Evolutionary conservation across 192 early-diverging fungal genomes (phyloP).

Genomic region (Coemansia sp.): DNA sequence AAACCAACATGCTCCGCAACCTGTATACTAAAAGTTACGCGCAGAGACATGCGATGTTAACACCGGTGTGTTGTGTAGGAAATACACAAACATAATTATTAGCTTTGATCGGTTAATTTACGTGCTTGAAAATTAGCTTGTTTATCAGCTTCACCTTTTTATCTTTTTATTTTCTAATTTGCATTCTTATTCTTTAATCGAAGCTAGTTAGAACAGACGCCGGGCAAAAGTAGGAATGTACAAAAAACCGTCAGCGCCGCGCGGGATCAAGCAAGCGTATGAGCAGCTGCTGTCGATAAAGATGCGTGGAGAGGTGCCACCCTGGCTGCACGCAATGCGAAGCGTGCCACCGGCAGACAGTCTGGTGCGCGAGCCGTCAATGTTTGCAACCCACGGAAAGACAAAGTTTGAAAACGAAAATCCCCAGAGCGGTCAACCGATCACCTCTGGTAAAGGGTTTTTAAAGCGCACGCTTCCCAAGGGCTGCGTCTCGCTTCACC

Average conservation of each 20-base stretch:
- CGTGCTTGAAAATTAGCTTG: neutral
- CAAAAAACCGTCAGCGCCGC: conserved; percentile 39
- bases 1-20: too few relatives aligned
- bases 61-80: too few relatives aligned
- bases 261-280: conserved; percentile 33
- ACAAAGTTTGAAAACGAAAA: conserved; percentile 36
- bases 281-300: conserved; percentile 39
- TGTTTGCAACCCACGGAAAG: conserved; percentile 36
- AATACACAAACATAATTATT: neutral
- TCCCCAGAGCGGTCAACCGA: neutral
- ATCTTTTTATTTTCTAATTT: neutral
- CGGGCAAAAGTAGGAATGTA: conserved; percentile 26
- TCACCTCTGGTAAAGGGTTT: neutral
- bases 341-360: conserved; percentile 46
- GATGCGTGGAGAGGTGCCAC: conserved; percentile 38
- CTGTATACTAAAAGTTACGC: too few relatives aligned
- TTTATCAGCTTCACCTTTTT: neutral
- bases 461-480: conserved; percentile 33
- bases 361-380: conserved; percentile 48
- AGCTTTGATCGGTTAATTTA: neutral
- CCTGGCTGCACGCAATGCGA: conserved; percentile 53
- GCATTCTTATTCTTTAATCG: neutral
- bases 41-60: too few relatives aligned
- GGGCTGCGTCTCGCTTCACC: conserved; percentile 34
- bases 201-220: neutral